phyloP scores from a whole-genome alignment of 495 filamentous ascomycete genomes.

The Aspergillus ellipticus region DNA sequence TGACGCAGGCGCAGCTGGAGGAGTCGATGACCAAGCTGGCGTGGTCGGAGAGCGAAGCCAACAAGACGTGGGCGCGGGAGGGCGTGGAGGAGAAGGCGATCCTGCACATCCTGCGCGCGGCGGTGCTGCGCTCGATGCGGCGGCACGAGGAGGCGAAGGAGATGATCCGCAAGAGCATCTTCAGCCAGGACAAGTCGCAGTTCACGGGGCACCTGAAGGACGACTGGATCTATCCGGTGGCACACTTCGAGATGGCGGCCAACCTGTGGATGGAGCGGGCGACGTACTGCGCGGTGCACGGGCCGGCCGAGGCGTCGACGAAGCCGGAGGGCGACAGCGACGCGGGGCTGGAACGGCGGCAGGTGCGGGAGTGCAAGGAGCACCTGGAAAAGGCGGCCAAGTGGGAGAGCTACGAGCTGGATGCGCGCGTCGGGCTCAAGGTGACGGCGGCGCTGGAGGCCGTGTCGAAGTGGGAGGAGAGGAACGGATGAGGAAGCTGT shows the following conservation, averaged over 20 bases:
- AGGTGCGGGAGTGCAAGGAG: constrained; percentile 62
- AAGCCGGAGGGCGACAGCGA: constrained; percentile 12
- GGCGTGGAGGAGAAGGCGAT: constrained; percentile 71
- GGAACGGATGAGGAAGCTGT: constrained; percentile 24
- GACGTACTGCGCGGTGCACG: constrained; percentile 31
- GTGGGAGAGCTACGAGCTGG: constrained; percentile 85
- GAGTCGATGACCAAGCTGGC: constrained; percentile 57
- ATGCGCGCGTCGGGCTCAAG: constrained; percentile 80
- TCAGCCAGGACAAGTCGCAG: constrained; percentile 57
- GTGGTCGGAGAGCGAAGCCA: constrained; percentile 61
- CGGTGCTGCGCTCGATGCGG: constrained; percentile 59
- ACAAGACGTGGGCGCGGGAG: constrained; percentile 54
- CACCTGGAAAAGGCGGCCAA: constrained; percentile 74
- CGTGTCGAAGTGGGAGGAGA: constrained; percentile 60
- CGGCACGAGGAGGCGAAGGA: constrained; percentile 59
- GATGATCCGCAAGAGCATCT: constrained; percentile 56
- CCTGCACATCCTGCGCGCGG: constrained; percentile 61
- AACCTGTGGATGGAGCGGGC: constrained; percentile 68
- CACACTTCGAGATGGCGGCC: constrained; percentile 86
- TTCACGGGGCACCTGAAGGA: constrained; percentile 77
- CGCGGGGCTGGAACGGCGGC: constrained; percentile 42
- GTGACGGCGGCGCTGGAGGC: constrained; percentile 78
- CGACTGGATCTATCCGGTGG: constrained; percentile 75
- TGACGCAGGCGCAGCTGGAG: constrained; percentile 62
- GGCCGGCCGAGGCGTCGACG: constrained; percentile 13